Conservation (phyloP, 164 flowering plant genomes). For the Aristolochia contorta region DNA sequence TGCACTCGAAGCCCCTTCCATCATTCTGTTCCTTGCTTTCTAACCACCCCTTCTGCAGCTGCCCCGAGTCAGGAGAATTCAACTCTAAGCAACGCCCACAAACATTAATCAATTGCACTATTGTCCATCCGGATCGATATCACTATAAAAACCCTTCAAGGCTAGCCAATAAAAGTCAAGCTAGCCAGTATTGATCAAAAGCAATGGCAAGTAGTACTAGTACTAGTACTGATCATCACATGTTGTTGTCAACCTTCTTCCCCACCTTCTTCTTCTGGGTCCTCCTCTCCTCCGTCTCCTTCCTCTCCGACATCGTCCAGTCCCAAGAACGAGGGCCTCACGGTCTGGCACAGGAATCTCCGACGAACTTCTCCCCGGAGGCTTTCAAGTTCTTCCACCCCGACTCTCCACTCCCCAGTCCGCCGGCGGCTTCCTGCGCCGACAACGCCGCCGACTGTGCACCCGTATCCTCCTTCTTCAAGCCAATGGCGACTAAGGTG, state of each 20-base stretch:
- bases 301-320: slow-evolving; percentile 18
- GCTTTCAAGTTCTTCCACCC: slow-evolving; percentile 76
- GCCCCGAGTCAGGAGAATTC: slow-evolving; percentile 21
- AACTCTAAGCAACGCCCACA: slow-evolving; percentile 12
- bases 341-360: slow-evolving; percentile 52
- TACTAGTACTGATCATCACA: no score
- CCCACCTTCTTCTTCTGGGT: slow-evolving; percentile 3
- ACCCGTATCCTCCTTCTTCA: slow-evolving; percentile 19
- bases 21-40: slow-evolving; percentile 9
- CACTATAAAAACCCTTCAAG: not conserved
- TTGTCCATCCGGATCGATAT: not conserved
- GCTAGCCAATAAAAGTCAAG: no score
- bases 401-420: slow-evolving; percentile 6
- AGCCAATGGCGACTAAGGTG: slow-evolving; percentile 19
- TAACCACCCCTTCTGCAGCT: not conserved
- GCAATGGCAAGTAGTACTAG: slow-evolving; percentile 14
- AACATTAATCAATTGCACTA: not conserved
- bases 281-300: slow-evolving; percentile 15
- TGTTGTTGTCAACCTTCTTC: slow-evolving; percentile 4
- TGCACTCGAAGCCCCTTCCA: not conserved
- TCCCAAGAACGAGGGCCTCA: slow-evolving; percentile 31
- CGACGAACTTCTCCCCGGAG: slow-evolving; percentile 54
- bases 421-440: slow-evolving; percentile 38
- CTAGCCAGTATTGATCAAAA: no score
- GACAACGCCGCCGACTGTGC: slow-evolving; percentile 16